Evolutionary conservation across 805 yeast genomes (phyloP).

Genomic region (Nakazawaea ambrosiae): DNA sequence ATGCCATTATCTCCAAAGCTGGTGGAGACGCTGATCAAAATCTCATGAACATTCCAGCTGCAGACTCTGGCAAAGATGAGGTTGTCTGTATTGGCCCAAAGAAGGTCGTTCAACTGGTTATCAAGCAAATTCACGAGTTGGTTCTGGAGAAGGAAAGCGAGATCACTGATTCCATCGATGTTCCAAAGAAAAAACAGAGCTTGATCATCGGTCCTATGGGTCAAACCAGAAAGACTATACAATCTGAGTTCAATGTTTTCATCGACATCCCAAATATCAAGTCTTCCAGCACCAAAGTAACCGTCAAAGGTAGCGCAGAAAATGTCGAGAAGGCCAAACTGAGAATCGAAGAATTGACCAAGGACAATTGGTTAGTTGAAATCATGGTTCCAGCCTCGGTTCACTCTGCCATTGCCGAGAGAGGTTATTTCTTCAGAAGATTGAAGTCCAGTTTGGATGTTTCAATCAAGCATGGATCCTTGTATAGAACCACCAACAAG

Average conservation of each 20-base stretch:
- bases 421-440: constrained; percentile 54
- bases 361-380: constrained; percentile 45
- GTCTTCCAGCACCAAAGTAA: constrained; percentile 42
- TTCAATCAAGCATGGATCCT: constrained; percentile 52
- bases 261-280: constrained; percentile 62
- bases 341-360: constrained; percentile 53
- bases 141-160: constrained; percentile 60
- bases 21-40: constrained; percentile 61
- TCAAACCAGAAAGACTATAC: constrained; percentile 60
- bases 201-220: constrained; percentile 81
- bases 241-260: constrained; percentile 57
- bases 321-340: constrained; percentile 55
- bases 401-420: constrained; percentile 58
- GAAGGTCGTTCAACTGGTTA: constrained; percentile 60
- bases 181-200: constrained; percentile 71
- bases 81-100: constrained; percentile 73
- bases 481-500: constrained; percentile 41
- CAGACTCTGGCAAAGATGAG: constrained; percentile 48
- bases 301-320: constrained; percentile 60
- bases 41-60: constrained; percentile 63
- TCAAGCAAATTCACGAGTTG: constrained; percentile 52
- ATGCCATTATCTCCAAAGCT: constrained; percentile 68
- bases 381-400: constrained; percentile 49
- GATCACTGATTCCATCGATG: constrained; percentile 40
- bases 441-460: constrained; percentile 47